Evolutionary conservation across 1,284 basidiomycete genomes (phyloP), one percentile per base, ranked within the genome.

Genomic region (Coriolopsis trogii): DNA sequence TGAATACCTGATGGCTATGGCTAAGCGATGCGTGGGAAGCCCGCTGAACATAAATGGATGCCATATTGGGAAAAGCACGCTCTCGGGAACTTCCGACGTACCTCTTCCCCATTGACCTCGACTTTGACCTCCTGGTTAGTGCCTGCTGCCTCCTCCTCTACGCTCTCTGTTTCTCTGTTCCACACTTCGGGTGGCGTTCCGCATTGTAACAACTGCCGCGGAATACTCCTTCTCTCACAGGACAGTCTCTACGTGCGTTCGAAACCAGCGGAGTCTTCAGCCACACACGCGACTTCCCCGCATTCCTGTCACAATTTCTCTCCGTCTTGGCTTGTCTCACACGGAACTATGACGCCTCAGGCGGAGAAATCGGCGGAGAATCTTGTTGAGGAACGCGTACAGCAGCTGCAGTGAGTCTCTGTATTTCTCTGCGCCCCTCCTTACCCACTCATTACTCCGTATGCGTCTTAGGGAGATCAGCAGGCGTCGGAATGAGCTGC

Each of bases 401-500:
- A 62, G 37, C 68, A 72, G 41, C 69, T 78, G 48, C 64, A 70
- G 74, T 77, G 54, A 62, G 74, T 59, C 23, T 13, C 25, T n/a
- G n/a, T 10, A 26, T 33, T 13, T 13, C 13, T 36, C 33, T n/a
- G n/a, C n/a, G n/a, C 21, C 21, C 20, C 9, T 16, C n/a, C 9
- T 21, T 16, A 29, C 10, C 26, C 8, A 7, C 10, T 18, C 7
- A 34, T 39, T 46, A 47, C 20, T 13, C 29, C 33, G 30, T 16
- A 33, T 24, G 31, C 46, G 23, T 21, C 26, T 15, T 51, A 89
- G 87, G 64, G 75, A 74, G 57, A 83, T 89, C 53, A 70, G 79
- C 41, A 70, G 76, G 46, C 81, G 80, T 59, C 74, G 87, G 66
- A 83, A 85, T 80, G 81, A 74, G 46, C 75, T 89, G 43, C 75